A percentile compares a stretch with the other conserved stretches of the same genome.
phyloP scores from a whole-genome alignment of 148 eudicot genomes.

The Amaranthus palmeri region DNA sequence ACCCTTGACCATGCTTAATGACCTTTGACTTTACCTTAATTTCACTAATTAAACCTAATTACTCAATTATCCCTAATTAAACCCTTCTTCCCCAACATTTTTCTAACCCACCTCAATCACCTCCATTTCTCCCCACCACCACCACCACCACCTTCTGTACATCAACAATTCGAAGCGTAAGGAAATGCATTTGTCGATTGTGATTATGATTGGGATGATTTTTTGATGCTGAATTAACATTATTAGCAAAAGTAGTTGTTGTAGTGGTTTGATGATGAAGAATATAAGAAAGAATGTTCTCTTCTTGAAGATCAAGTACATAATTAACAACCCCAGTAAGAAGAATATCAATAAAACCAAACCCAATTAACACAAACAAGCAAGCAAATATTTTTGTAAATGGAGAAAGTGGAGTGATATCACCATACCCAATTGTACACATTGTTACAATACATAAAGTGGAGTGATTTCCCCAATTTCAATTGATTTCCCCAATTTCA shows the following conservation, averaged over 20 bases:
- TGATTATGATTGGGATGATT: background rate
- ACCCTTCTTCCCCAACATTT: too few species aligned
- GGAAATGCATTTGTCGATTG: background rate
- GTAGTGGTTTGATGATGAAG: background rate
- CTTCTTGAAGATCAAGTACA: constrained; percentile 57
- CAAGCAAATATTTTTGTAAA: constrained; percentile 45
- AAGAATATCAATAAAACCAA: constrained; percentile 60
- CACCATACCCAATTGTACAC: too few species aligned
- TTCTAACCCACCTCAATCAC: too few species aligned
- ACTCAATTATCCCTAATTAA: too few species aligned
- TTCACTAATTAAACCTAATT: too few species aligned
- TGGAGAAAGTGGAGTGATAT: constrained; percentile 49
- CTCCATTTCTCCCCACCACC: too few species aligned
- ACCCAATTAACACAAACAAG: constrained; percentile 52
- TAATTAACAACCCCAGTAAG: constrained; percentile 46
- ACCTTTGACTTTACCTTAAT: too few species aligned
- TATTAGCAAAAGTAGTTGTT: too few species aligned
- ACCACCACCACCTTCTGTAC: constrained; percentile 44
- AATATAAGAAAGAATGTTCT: constrained; percentile 32
- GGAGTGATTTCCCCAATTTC: too few species aligned
- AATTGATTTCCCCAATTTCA: too few species aligned
- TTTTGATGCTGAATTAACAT: background rate
- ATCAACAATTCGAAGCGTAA: constrained; percentile 27
- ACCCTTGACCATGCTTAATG: too few species aligned
- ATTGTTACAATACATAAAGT: constrained; percentile 65